phyloP scores from a whole-genome alignment of 305 asterid species.

The Fraxinus xanthoxyloides region DNA sequence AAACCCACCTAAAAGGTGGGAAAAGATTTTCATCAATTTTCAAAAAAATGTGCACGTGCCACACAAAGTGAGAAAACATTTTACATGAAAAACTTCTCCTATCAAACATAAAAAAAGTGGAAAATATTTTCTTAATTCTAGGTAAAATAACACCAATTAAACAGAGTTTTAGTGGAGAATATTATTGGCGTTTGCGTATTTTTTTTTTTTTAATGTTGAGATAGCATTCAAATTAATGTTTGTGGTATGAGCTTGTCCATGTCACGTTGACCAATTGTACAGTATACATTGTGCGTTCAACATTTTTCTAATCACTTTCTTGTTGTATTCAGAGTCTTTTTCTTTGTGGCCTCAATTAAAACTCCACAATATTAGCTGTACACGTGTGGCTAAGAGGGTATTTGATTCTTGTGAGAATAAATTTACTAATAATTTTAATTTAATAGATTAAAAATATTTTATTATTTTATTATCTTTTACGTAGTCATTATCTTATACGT shows the following conservation, averaged over 20 bases:
- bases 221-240: too few relatives aligned
- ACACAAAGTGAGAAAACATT: too few relatives aligned
- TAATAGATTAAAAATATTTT: background rate
- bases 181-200: background rate
- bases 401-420: background rate
- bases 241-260: background rate
- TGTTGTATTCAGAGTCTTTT: background rate
- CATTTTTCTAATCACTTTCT: slow-evolving; percentile 2
- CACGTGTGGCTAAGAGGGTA: background rate
- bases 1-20: too few relatives aligned
- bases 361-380: background rate
- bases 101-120: too few relatives aligned
- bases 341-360: background rate
- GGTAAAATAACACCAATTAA: too few relatives aligned
- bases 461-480: background rate
- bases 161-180: background rate
- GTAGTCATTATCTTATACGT: background rate
- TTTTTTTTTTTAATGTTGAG: too few relatives aligned
- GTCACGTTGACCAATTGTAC: too few relatives aligned
- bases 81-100: too few relatives aligned
- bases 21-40: too few relatives aligned
- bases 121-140: too few relatives aligned
- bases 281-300: background rate
- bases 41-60: too few relatives aligned
- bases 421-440: background rate